Conservation (phyloP, 2,329 filamentous ascomycete genomes). For the Dothideomycetes sp. region DNA sequence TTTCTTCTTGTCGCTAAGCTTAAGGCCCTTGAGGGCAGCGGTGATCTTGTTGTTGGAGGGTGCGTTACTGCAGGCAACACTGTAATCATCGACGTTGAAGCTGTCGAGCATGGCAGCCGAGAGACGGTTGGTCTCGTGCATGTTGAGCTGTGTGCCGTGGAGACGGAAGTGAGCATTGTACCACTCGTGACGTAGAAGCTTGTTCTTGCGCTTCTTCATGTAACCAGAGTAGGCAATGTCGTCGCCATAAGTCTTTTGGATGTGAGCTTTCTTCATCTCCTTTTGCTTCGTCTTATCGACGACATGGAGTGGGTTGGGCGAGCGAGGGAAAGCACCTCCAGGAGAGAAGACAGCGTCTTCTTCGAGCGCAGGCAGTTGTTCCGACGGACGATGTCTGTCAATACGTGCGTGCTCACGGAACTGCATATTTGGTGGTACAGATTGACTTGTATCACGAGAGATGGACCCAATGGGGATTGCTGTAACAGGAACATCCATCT, state of each 20-base stretch:
- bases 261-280: slow-evolving; percentile 9
- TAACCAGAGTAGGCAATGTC: slow-evolving; percentile 59
- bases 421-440: slow-evolving; percentile 88
- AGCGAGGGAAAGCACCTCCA: slow-evolving; percentile 25
- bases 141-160: slow-evolving; percentile 50
- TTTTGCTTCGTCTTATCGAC: slow-evolving; percentile 11
- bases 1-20: slow-evolving; percentile 46
- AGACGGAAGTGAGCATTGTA: slow-evolving; percentile 85
- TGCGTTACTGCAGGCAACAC: slow-evolving; percentile 71
- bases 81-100: slow-evolving; percentile 82
- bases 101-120: slow-evolving; percentile 62
- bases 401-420: slow-evolving; percentile 47
- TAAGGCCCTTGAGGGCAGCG: slow-evolving; percentile 75
- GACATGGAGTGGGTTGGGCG: slow-evolving; percentile 13
- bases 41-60: slow-evolving; percentile 71
- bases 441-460: slow-evolving; percentile 72
- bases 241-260: slow-evolving; percentile 24
- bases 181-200: slow-evolving; percentile 87
- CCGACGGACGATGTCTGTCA: slow-evolving; percentile 54
- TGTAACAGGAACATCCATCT: slow-evolving; percentile 80
- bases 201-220: slow-evolving; percentile 90
- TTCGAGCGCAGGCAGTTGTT: slow-evolving; percentile 60
- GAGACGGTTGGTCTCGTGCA: slow-evolving; percentile 51
- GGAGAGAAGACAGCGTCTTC: slow-evolving; percentile 48
- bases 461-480: slow-evolving; percentile 62